Evolutionary conservation across 192 early-diverging fungal species (phyloP).

Genomic region (Backusella morwellensis): DNA sequence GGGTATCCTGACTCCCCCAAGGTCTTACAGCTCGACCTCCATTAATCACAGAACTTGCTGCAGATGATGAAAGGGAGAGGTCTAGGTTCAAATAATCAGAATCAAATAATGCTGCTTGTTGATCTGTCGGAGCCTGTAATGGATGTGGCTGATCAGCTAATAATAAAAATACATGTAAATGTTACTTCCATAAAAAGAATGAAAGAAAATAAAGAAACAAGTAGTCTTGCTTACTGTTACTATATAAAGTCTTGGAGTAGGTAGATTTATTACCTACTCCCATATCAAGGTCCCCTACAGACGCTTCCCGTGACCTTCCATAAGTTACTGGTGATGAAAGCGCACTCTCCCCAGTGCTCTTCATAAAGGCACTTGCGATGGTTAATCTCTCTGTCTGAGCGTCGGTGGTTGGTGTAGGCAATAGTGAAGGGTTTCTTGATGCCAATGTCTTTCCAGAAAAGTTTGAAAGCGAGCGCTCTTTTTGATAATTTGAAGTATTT

Average conservation of each 20-base stretch:
- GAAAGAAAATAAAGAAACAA: background rate
- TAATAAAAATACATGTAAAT: background rate
- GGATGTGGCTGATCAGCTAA: constrained; percentile 10
- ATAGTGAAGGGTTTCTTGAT: background rate
- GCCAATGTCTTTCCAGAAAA: constrained; percentile 15
- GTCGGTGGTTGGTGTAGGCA: background rate
- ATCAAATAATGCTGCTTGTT: constrained; percentile 12
- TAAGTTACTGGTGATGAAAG: background rate
- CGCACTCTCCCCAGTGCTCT: background rate
- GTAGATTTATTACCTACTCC: constrained; percentile 3
- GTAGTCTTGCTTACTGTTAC: background rate
- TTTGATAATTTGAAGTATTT: background rate
- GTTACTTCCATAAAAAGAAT: background rate
- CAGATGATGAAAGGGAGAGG: constrained; percentile 12
- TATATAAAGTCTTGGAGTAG: constrained; percentile 1
- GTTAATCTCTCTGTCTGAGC: constrained; percentile 1
- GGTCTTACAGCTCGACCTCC: background rate
- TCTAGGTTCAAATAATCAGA: constrained; percentile 12
- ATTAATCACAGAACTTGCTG: background rate
- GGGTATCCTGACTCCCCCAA: constrained; percentile 27
- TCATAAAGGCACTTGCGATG: constrained; percentile 19
- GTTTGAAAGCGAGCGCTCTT: constrained; percentile 14
- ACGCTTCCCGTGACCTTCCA: background rate
- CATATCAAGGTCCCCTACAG: constrained; percentile 12
- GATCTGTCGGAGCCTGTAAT: constrained; percentile 4